Evolutionary conservation across 805 yeast species (phyloP), one percentile per base, ranked within the genome.

Genomic region (Deakozyma indianensis): DNA sequence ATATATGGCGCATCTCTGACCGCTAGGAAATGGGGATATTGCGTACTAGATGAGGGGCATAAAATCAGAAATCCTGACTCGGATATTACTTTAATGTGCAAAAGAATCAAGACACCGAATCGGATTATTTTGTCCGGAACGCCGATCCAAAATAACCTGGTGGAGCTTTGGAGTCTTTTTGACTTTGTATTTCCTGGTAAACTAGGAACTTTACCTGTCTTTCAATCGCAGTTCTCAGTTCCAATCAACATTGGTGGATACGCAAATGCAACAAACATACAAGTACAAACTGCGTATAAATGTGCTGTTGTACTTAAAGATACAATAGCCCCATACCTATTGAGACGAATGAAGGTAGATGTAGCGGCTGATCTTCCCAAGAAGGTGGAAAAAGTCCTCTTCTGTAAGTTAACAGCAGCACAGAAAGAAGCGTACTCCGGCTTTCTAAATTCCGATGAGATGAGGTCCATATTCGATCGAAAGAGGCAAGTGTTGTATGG

Each of bases 211-310:
- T 66, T 92, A 22, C 98, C 98, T 0, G 90, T 92, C 0, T 92
- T 92, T 55, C 94, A 88, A 61, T 82, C 75, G 45, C 96, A 92
- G 59, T 92, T 92, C 60, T 82, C 95, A 2, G 69, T 80, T 3
- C 98, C 98, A 0, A 92, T 92, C 41, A 90, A 87, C 56, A 72
- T 84, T 59, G 98, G 98, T n/a, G 98, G 98, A 0, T 92, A 92
- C 63, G 95, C 98, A 1, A 92, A 90, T 65, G 97, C 98, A 0
- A 78, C 94, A 1, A 92, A 92, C 59, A 75, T 92, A 2, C 96
- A 92, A 59, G 97, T 92, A 0, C 96, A 90, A 58, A 80, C 96
- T 1, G 96, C 96, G 1, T 88, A 85, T 58, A 86, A 86, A 59
- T 92, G 97, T 66, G 98, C 98, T 0, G 92, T 88, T 3, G 80